Evolutionary conservation across 495 filamentous ascomycete genomes (phyloP), one percentile per base, ranked within the genome.

Genomic region (Cercophora newfieldiana): DNA sequence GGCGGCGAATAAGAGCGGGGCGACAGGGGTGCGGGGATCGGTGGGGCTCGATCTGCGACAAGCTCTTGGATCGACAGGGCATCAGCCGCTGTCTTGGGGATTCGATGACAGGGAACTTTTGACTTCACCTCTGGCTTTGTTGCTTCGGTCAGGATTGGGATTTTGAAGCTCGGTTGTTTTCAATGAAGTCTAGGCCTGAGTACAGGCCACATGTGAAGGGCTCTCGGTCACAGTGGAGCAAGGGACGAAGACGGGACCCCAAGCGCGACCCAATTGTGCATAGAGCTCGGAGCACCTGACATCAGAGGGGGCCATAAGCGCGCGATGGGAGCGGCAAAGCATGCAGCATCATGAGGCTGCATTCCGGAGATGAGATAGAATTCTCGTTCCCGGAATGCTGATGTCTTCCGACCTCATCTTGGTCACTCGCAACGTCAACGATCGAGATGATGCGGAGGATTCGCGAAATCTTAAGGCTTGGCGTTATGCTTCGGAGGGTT

Each of bases 11-110:
- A 18, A 30, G 37, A 22, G 54, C 26, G 54, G 16, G 21, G 21
- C 22, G 18, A n/a, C 22, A 26, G 22, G 26, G 54, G 50, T 26
- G 7, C 22, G 50, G 29, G 54, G 54, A 30, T 57, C 26, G 54
- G 54, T 57, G 54, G 54, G 54, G 54, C 26, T 30, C 2, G 54
- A 57, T 57, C 54, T 57, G 54, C 54, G 54, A 57, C 54, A 57
- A 30, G 54, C 26, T 31, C 50, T 21, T 8, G 30, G 22, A 44
- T 44, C 37, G 21, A 28, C 22, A 8, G 54, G 54, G 25, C 16
- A 57, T 28, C 54, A 57, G 54, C 54, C 54, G 25, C 37, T n/a
- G n/a, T n/a, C n/a, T 44, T 6, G 12, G 37, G 3, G 37, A 44
- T 44, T 16, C 2, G 37, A 44, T 16, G 12, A 8, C 10, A 16